Conservation (phyloP, 2,329 filamentous ascomycete species). For the Aureobasidium melanogenum region DNA sequence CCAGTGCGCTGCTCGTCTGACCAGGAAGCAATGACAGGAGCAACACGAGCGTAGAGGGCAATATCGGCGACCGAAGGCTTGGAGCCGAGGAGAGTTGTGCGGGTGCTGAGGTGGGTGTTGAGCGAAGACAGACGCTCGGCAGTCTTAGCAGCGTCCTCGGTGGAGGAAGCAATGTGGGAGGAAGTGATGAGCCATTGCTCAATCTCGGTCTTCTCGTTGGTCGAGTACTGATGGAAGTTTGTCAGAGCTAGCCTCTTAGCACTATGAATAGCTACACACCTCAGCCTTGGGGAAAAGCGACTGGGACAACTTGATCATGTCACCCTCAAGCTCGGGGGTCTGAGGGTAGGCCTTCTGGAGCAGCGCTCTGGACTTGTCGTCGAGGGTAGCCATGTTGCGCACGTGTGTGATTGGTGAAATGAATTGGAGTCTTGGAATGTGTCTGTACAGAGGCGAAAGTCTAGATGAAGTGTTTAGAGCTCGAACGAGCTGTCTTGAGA, state of each 20-base stretch:
- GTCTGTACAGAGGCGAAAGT: not conserved
- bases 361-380: constrained; percentile 23
- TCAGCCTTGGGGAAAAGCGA: constrained; percentile 25
- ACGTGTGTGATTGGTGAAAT: constrained; percentile 1
- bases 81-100: constrained; percentile 78
- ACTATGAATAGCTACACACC: constrained; percentile 14
- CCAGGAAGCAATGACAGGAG: constrained; percentile 71
- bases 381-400: constrained; percentile 25
- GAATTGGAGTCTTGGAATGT: not conserved
- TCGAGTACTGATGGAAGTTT: constrained; percentile 50
- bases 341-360: constrained; percentile 27
- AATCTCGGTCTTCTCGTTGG: constrained; percentile 76
- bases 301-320: constrained; percentile 26
- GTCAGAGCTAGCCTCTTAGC: constrained; percentile 24
- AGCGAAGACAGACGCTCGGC: constrained; percentile 65
- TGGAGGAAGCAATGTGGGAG: constrained; percentile 54
- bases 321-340: constrained; percentile 22
- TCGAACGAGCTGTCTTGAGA: constrained; percentile 18
- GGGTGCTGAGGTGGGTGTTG: constrained; percentile 78
- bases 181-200: constrained; percentile 80
- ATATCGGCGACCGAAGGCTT: constrained; percentile 87
- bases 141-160: constrained; percentile 48
- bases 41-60: constrained; percentile 70
- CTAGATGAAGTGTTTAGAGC: constrained; percentile 8
- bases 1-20: constrained; percentile 79